phyloP scores from a whole-genome alignment of 257 asterid genomes.

The Lavandula angustifolia region DNA sequence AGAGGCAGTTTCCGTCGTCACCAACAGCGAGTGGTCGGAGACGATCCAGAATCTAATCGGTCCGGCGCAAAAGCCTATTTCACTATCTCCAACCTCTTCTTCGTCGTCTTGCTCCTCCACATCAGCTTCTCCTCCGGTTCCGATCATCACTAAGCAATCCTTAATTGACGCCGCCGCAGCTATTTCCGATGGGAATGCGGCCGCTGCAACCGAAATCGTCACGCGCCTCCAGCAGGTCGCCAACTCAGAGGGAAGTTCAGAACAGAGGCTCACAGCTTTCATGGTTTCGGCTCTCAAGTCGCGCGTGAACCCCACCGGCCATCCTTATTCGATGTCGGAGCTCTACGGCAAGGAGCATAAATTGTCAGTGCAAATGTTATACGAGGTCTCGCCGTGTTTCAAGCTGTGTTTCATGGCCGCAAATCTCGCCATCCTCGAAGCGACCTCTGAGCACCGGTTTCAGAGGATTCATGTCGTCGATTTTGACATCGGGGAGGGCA shows the following conservation, averaged over 20 bases:
- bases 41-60: conserved; percentile 60
- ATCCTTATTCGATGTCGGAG: conserved; percentile 49
- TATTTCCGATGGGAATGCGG: conserved; percentile 53
- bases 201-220: conserved; percentile 59
- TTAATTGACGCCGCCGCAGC: conserved; percentile 60
- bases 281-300: conserved; percentile 46
- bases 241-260: conserved; percentile 54
- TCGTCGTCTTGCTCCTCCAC: conserved; percentile 75
- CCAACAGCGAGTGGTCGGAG: conserved; percentile 81
- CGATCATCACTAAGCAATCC: conserved; percentile 55
- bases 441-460: conserved; percentile 42
- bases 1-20: conserved; percentile 58
- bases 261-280: conserved; percentile 56
- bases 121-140: conserved; percentile 57
- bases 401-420: conserved; percentile 95
- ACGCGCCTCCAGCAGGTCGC: conserved; percentile 72
- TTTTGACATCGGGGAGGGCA: conserved; percentile 80
- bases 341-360: conserved; percentile 51
- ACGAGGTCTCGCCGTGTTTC: conserved; percentile 79
- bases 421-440: conserved; percentile 74
- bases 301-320: conserved; percentile 57
- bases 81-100: conserved; percentile 74
- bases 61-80: conserved; percentile 43
- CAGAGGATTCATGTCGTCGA: conserved; percentile 72
- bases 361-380: conserved; percentile 49